Evolutionary conservation across 305 asterid genomes (phyloP).

Genomic region (Nicotiana rustica): DNA sequence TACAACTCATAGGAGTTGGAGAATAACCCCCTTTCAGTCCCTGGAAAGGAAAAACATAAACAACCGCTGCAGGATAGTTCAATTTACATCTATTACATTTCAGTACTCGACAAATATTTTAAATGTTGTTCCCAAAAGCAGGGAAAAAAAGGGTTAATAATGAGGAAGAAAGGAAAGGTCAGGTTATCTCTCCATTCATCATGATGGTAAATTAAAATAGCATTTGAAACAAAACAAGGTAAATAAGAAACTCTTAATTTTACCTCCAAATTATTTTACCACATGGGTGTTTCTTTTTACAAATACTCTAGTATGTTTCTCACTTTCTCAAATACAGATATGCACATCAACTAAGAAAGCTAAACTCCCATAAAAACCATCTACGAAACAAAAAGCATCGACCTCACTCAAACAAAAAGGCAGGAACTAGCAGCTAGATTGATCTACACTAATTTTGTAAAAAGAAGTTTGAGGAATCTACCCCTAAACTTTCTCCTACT

Average conservation of each 20-base stretch:
- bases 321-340: conserved; percentile 47
- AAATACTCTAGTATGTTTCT: conserved; percentile 45
- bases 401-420: conserved; percentile 26
- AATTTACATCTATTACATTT: neutral
- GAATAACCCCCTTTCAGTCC: neutral
- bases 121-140: neutral
- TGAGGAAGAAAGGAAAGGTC: neutral
- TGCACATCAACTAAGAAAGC: conserved; percentile 46
- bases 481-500: conserved; percentile 24
- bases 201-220: neutral
- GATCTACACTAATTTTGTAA: conserved; percentile 33
- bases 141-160: neutral
- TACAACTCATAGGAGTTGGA: neutral
- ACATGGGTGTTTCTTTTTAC: conserved; percentile 45
- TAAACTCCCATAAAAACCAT: conserved; percentile 34
- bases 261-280: conserved; percentile 53
- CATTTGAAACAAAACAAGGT: conserved; percentile 2
- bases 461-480: neutral
- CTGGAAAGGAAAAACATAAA: neutral
- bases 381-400: conserved; percentile 30
- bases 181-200: conserved; percentile 2
- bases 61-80: neutral
- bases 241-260: conserved; percentile 37
- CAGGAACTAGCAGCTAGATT: conserved; percentile 31
- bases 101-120: neutral